Evolutionary conservation across 441 rosid genomes (phyloP).

Genomic region (Codiaeum variegatum): DNA sequence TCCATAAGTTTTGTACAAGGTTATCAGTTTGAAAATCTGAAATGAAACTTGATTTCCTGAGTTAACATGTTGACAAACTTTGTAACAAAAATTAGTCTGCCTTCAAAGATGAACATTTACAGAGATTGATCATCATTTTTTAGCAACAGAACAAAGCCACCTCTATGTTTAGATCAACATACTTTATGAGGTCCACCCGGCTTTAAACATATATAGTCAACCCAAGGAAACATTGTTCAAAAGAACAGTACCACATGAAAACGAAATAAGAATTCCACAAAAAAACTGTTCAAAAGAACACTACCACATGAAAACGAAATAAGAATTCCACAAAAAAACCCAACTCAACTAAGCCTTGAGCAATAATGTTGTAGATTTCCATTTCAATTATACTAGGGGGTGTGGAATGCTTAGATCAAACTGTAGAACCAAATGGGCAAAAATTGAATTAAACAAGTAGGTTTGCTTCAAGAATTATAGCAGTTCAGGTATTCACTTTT

Average conservation of each 20-base stretch:
- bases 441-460: not conserved
- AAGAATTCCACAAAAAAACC: not conserved
- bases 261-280: not conserved
- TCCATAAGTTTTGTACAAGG: not conserved
- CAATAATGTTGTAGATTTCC: not conserved
- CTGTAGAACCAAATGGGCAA: not conserved
- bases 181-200: not conserved
- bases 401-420: too few relatives aligned
- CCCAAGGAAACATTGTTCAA: not conserved
- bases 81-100: not conserved
- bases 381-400: not conserved
- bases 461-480: not conserved
- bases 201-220: not conserved
- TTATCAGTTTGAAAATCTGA: not conserved
- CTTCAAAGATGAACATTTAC: not conserved
- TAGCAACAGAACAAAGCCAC: not conserved
- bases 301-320: not conserved
- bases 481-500: too few relatives aligned
- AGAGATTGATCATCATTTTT: not conserved
- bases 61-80: not conserved
- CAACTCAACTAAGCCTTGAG: not conserved
- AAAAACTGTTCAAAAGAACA: not conserved
- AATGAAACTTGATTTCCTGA: not conserved
- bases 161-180: not conserved
- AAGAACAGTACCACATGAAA: not conserved